These are phyloP conservation scores for Myxozyma geophila DNA, from an alignment of 805 yeast species.

Conservation along the genomic window DNA sequence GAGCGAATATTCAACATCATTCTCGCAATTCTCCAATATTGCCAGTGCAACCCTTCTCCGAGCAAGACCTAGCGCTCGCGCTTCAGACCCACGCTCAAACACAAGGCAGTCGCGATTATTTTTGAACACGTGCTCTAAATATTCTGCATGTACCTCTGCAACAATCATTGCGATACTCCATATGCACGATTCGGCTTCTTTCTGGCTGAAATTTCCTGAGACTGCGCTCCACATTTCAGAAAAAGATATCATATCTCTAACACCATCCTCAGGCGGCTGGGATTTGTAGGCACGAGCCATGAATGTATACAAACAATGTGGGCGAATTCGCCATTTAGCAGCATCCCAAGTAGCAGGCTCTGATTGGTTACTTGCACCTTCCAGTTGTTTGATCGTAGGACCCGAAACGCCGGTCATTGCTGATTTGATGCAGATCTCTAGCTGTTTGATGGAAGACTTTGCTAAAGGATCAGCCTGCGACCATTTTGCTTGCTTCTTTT, in stretches of 20 bases:
- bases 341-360: background rate
- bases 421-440: background rate
- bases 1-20: background rate
- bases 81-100: background rate
- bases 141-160: background rate
- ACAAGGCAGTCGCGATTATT: background rate
- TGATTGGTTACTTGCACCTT: background rate
- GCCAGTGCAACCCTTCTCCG: background rate
- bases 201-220: background rate
- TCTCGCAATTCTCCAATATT: background rate
- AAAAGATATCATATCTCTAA: background rate
- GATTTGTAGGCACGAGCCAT: background rate
- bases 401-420: background rate
- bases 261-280: background rate
- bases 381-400: constrained; percentile 1
- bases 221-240: background rate
- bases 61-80: background rate
- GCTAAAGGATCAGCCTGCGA: background rate
- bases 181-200: background rate
- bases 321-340: background rate
- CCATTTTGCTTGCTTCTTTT: background rate
- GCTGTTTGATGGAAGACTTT: background rate
- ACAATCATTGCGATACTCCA: background rate
- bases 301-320: background rate
- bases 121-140: background rate